Conservation (phyloP, 2,329 filamentous ascomycete species). For the Botryotinia globosa region DNA sequence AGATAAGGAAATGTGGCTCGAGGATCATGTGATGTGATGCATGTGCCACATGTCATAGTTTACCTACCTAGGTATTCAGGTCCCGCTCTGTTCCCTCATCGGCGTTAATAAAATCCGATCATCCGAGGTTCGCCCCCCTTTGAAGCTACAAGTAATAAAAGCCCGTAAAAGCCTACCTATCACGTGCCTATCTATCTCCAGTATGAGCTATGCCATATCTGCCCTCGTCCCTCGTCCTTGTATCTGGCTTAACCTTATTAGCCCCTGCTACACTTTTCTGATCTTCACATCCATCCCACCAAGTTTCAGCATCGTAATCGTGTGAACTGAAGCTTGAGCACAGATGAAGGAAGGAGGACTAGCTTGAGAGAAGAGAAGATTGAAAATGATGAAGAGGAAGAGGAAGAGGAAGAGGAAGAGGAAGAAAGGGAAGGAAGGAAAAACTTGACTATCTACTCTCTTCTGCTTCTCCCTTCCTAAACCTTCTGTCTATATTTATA, state of each 20-base stretch:
- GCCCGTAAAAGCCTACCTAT: no score
- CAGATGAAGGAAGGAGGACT: neutral
- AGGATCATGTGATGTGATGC: neutral
- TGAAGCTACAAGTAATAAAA: neutral
- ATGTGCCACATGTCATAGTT: neutral
- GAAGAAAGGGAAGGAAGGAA: neutral
- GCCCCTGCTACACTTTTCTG: neutral
- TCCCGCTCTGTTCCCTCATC: no score
- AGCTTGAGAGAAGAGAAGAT: neutral
- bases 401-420: neutral
- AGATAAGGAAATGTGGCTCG: neutral
- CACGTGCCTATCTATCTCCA: neutral
- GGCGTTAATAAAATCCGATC: neutral
- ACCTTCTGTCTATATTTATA: neutral
- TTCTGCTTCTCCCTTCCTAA: neutral
- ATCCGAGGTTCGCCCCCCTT: neutral
- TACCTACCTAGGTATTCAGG: no score
- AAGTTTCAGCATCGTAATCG: slow-evolving; percentile 22
- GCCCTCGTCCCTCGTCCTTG: neutral
- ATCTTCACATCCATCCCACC: slow-evolving; percentile 13
- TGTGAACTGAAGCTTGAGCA: slow-evolving; percentile 1
- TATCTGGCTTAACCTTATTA: neutral
- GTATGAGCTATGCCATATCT: neutral
- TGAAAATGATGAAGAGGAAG: neutral
- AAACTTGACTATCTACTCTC: neutral